These are phyloP conservation scores for Cyberlindnera japonica DNA, from an alignment of 805 yeast species.

Conservation along the genomic window DNA sequence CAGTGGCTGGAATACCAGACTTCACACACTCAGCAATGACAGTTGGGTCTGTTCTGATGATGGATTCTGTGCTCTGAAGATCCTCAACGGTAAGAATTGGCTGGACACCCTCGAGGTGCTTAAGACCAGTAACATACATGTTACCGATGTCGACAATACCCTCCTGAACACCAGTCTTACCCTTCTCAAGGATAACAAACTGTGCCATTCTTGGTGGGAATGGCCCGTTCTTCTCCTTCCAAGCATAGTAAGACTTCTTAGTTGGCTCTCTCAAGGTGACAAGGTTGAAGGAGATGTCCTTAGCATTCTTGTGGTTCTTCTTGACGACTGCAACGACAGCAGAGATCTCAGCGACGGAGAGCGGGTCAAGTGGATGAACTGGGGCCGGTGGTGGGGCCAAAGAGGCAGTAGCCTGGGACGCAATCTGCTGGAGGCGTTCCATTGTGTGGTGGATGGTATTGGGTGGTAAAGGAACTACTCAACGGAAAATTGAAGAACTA, in stretches of 20 bases:
- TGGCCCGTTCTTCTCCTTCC: constrained; percentile 62
- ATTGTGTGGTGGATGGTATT: constrained; percentile 29
- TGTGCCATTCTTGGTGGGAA: constrained; percentile 66
- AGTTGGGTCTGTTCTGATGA: constrained; percentile 64
- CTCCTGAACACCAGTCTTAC: constrained; percentile 61
- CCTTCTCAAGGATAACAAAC: constrained; percentile 57
- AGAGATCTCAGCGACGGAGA: constrained; percentile 58
- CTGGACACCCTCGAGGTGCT: constrained; percentile 56
- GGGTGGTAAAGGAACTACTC: no score
- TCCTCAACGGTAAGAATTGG: constrained; percentile 74
- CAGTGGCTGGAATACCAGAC: constrained; percentile 58
- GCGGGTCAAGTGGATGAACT: constrained; percentile 69
- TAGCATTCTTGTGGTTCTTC: constrained; percentile 40
- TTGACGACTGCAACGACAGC: constrained; percentile 52
- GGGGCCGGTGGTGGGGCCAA: constrained; percentile 51
- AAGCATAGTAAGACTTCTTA: constrained; percentile 55
- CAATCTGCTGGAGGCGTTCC: constrained; percentile 66
- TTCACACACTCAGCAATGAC: constrained; percentile 71
- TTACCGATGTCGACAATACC: constrained; percentile 61
- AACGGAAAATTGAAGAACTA: no score
- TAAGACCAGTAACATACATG: constrained; percentile 43
- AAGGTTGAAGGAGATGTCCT: constrained; percentile 55
- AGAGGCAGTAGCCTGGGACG: constrained; percentile 57
- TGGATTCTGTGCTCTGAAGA: constrained; percentile 55
- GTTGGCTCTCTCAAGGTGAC: constrained; percentile 70